Conservation (phyloP, 345 rosid species). For the Eucalyptus brandiana region DNA sequence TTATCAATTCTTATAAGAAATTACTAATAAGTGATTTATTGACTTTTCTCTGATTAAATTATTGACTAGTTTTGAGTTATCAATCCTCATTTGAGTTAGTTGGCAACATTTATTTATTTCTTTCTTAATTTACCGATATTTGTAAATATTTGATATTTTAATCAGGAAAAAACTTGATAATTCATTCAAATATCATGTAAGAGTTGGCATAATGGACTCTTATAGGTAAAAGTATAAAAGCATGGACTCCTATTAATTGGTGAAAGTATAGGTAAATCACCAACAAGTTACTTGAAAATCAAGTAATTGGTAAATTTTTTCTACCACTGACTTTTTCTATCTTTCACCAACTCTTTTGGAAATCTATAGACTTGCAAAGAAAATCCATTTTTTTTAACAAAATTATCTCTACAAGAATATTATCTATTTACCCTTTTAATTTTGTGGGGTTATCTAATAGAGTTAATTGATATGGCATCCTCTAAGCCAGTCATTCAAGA, state of each 20-base stretch:
- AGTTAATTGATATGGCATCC: too few relatives aligned
- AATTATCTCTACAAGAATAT: too few relatives aligned
- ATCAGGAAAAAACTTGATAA: neutral
- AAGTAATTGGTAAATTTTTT: neutral
- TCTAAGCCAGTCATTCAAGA: too few relatives aligned
- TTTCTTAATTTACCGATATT: neutral
- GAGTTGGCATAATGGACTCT: neutral
- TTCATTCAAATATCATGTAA: neutral
- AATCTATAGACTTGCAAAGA: neutral
- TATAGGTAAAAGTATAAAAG: too few relatives aligned
- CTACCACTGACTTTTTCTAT: neutral
- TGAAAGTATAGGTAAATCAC: neutral
- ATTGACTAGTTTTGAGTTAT: neutral
- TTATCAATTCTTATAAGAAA: neutral
- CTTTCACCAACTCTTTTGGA: neutral
- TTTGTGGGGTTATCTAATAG: too few relatives aligned
- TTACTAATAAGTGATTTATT: neutral
- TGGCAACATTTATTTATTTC: neutral
- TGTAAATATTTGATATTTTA: neutral
- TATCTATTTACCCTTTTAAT: too few relatives aligned
- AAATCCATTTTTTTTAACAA: too few relatives aligned
- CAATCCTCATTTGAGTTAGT: neutral
- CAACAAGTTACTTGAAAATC: neutral
- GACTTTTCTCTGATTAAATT: neutral
- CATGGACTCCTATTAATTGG: too few relatives aligned